Conservation (phyloP, 2,329 filamentous ascomycete species). For the Pseudopyricularia cyperi region DNA sequence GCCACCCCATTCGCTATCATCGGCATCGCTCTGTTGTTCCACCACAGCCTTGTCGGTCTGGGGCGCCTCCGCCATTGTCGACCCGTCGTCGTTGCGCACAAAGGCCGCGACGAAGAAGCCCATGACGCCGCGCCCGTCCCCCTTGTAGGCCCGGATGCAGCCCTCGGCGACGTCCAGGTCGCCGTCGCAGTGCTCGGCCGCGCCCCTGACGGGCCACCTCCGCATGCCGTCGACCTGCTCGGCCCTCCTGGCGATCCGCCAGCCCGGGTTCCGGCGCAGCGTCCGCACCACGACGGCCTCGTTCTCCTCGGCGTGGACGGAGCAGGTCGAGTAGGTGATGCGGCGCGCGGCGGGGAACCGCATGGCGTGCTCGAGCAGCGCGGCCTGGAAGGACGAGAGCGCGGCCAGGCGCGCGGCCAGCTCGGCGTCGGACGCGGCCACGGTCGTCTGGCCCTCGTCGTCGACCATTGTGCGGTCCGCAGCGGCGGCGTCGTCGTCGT, state of each 20-base stretch:
- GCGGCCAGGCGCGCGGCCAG: slow-evolving; percentile 54
- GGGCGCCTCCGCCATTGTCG: background rate
- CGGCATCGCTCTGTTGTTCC: background rate
- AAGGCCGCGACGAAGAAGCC: slow-evolving; percentile 95
- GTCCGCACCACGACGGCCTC: slow-evolving; percentile 69
- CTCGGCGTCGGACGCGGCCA: slow-evolving; percentile 39
- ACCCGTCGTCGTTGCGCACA: slow-evolving; percentile 36
- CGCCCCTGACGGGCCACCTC: slow-evolving; percentile 59
- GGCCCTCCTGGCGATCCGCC: slow-evolving; percentile 60
- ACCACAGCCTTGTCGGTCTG: background rate
- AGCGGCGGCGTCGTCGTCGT: slow-evolving; percentile 15
- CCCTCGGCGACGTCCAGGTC: slow-evolving; percentile 46
- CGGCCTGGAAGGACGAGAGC: slow-evolving; percentile 70
- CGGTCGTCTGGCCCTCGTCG: slow-evolving; percentile 41
- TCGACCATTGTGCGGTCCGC: slow-evolving; percentile 29
- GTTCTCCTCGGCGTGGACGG: slow-evolving; percentile 76
- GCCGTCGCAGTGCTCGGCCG: slow-evolving; percentile 23
- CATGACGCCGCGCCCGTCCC: slow-evolving; percentile 73
- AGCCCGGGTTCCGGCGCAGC: slow-evolving; percentile 50
- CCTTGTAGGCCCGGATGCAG: slow-evolving; percentile 72
- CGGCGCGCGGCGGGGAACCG: slow-evolving; percentile 60
- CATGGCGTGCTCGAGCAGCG: slow-evolving; percentile 73
- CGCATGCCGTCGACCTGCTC: slow-evolving; percentile 66
- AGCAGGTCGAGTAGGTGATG: slow-evolving; percentile 91
- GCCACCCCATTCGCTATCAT: background rate